Percentiles rank a stretch among this genome's conserved stretches.
phyloP scores from a whole-genome alignment of 108 stramenopile genomes.

The Fragilaria radians region DNA sequence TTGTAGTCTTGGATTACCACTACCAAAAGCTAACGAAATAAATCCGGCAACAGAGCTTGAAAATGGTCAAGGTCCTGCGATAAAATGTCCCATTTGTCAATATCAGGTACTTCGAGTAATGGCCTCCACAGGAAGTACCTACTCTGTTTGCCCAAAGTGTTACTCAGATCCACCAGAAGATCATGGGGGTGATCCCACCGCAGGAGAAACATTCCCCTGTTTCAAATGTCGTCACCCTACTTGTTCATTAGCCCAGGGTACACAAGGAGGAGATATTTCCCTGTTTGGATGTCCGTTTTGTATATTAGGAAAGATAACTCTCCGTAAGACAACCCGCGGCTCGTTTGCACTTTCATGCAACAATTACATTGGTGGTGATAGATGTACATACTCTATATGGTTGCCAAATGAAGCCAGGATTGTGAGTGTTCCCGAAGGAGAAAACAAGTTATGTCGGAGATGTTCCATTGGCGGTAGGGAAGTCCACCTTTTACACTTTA shows the following conservation, averaged over 20 bases:
- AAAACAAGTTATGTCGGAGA: conserved; percentile 28
- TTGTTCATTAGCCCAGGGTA: conserved; percentile 61
- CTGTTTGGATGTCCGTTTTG: conserved; percentile 82
- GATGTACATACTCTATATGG: conserved; percentile 69
- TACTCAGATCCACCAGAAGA: conserved; percentile 63
- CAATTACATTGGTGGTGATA: conserved; percentile 38
- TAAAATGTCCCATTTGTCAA: conserved; percentile 77
- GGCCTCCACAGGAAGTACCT: conserved; percentile 61
- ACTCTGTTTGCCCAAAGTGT: conserved; percentile 72
- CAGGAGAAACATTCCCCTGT: conserved; percentile 49
- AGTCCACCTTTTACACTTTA: conserved; percentile 59
- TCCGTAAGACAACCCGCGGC: conserved; percentile 46
- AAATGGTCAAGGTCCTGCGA: conserved; percentile 17
- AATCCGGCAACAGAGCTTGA: conserved; percentile 50
- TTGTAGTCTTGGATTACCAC: conserved; percentile 43
- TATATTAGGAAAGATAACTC: conserved; percentile 28
- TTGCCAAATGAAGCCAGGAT: conserved; percentile 47
- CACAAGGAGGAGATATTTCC: conserved; percentile 54
- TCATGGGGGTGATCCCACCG: conserved; percentile 47
- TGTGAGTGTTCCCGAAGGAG: conserved; percentile 36
- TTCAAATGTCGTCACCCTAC: conserved; percentile 67
- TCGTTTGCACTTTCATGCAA: conserved; percentile 52
- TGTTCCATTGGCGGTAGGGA: conserved; percentile 36
- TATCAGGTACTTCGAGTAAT: conserved; percentile 59
- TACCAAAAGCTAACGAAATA: conserved; percentile 47